These are phyloP conservation scores for Sonneratia alba DNA, from an alignment of 345 rosid genomes.

Conservation along the genomic window DNA sequence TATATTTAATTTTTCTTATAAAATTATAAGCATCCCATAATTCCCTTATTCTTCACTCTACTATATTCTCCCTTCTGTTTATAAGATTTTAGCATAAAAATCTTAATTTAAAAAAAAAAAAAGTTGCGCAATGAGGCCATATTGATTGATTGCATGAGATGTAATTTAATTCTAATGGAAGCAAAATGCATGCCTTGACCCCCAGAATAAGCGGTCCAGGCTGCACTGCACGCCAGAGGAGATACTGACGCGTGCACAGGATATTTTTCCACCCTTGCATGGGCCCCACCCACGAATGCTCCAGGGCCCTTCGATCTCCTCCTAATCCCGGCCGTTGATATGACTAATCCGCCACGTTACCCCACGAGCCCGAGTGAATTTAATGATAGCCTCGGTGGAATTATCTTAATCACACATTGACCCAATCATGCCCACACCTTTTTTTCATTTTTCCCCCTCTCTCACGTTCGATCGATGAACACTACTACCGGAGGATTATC, in stretches of 20 bases:
- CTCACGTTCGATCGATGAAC: too few relatives aligned
- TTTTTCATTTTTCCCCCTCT: not conserved
- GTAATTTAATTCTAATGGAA: too few relatives aligned
- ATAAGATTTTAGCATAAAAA: too few relatives aligned
- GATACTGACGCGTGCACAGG: slow-evolving; percentile 10
- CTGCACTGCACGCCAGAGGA: slow-evolving; percentile 5
- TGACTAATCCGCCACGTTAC: not conserved
- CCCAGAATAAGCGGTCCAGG: slow-evolving; percentile 1
- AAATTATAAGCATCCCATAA: too few relatives aligned
- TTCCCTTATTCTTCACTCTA: too few relatives aligned
- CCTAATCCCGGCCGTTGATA: not conserved
- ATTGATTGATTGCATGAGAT: too few relatives aligned
- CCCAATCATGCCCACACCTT: not conserved
- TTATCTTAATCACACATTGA: not conserved
- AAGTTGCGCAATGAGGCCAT: too few relatives aligned
- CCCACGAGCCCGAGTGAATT: not conserved
- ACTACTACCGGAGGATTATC: not conserved
- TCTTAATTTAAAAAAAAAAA: too few relatives aligned
- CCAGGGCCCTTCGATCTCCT: not conserved
- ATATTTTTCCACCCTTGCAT: not conserved
- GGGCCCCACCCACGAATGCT: slow-evolving; percentile 5
- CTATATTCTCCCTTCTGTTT: too few relatives aligned
- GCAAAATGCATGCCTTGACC: not conserved
- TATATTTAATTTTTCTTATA: too few relatives aligned
- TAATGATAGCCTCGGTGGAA: not conserved